Evolutionary conservation across 148 eudicot genomes (phyloP), one percentile per base, ranked within the genome.

Genomic region (Arctostaphylos glauca): DNA sequence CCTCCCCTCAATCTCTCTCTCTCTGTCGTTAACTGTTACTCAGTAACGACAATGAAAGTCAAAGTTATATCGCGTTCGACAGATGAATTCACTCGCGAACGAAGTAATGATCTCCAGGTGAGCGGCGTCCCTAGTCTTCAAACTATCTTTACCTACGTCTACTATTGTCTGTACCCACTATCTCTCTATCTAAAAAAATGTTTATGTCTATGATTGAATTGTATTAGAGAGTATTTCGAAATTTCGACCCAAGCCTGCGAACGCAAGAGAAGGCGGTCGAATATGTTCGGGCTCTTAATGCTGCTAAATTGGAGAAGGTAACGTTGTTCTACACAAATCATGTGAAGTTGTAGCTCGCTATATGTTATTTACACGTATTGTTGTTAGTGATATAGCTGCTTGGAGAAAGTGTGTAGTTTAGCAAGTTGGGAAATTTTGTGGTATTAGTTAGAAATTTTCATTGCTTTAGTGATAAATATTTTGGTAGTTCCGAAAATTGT

Each of bases 261-360:
- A 79, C 95, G 56, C 99, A 93, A 83, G 99, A 93, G 90, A 94
- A 93, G 87, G 95, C 98, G 5, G 88, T 89, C 6, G 99, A 96
- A 85, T 96, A 94, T 86, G 93, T 89, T 77, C 91, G 98, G 50
- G 99, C 99, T 86, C 86, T 93, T 64, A 96, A 87, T 87, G 93
- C 98, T 3, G 99, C 93, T 81, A 96, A 96, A 83, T 88, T 94
- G 81, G 97, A 96, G 2, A 94, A 96, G 98, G 99, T 94, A 81
- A 73, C 3, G 9, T 19, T 19, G 0, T 31, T 19, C 6, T 43
- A 38, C 18, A 77, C 31, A 10, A 7, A 6, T 43, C 6, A 60
- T 3, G 5, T 43, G 3, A 13, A 43, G 2, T 59, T 59, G 59
- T 15, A 46, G 13, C 48, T 8, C 55, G 47, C 21, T 3, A 46